phyloP scores from a whole-genome alignment of 2,329 filamentous ascomycete genomes.

The Paradendryphiella salina region DNA sequence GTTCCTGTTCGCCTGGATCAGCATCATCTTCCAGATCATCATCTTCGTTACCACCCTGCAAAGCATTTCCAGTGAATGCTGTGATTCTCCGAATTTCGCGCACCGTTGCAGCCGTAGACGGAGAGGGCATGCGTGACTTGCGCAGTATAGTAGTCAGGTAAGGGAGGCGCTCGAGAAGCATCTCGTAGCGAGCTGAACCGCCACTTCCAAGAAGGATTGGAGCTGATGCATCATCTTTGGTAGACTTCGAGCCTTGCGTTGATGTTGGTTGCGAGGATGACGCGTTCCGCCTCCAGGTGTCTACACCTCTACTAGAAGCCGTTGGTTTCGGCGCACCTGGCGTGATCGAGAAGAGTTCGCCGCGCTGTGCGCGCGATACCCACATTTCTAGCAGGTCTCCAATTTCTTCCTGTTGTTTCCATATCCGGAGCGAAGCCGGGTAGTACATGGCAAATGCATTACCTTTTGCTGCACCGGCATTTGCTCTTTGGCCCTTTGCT shows the following conservation, averaged over 20 bases:
- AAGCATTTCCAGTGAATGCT: slow-evolving; percentile 55
- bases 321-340: slow-evolving; percentile 33
- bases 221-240: slow-evolving; percentile 20
- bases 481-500: slow-evolving; percentile 31
- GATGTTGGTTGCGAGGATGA: slow-evolving; percentile 19
- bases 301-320: slow-evolving; percentile 44
- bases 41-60: slow-evolving; percentile 29
- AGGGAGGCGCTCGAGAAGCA: slow-evolving; percentile 83
- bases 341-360: slow-evolving; percentile 33
- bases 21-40: slow-evolving; percentile 43
- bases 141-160: slow-evolving; percentile 72
- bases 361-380: slow-evolving; percentile 60
- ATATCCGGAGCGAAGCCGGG: slow-evolving; percentile 79
- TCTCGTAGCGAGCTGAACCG: slow-evolving; percentile 66
- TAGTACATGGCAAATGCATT: slow-evolving; percentile 91
- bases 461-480: slow-evolving; percentile 36
- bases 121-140: slow-evolving; percentile 34
- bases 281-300: slow-evolving; percentile 43
- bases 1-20: slow-evolving; percentile 36
- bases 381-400: slow-evolving; percentile 73
- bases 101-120: slow-evolving; percentile 41
- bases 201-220: slow-evolving; percentile 61
- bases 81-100: slow-evolving; percentile 70
- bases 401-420: slow-evolving; percentile 81
- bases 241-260: slow-evolving; percentile 5